phyloP scores from a whole-genome alignment of 2,329 filamentous ascomycete genomes.

The Hypoxylon sp. region DNA sequence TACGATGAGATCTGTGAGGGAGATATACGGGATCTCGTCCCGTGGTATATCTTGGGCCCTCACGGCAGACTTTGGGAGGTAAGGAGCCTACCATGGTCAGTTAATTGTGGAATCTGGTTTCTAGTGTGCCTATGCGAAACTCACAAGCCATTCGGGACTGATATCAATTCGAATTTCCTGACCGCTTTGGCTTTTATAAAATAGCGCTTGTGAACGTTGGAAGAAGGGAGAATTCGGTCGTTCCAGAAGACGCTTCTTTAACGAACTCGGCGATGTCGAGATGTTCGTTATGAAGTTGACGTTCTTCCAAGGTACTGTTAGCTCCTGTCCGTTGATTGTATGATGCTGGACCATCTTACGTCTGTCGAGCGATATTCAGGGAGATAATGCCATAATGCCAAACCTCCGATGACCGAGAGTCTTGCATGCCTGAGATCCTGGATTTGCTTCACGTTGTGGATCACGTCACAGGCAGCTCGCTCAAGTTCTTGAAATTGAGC shows the following conservation, averaged over 20 bases:
- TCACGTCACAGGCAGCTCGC: slow-evolving; percentile 48
- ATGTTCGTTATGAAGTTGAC: slow-evolving; percentile 51
- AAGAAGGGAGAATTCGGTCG: slow-evolving; percentile 47
- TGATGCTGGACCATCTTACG: slow-evolving; percentile 35
- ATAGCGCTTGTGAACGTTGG: slow-evolving; percentile 41
- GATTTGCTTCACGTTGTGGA: slow-evolving; percentile 51
- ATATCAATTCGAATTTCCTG: slow-evolving; percentile 48
- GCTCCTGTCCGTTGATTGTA: background rate
- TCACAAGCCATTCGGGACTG: slow-evolving; percentile 48
- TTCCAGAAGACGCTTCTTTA: slow-evolving; percentile 47
- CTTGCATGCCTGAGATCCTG: slow-evolving; percentile 44
- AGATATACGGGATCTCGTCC: slow-evolving; percentile 49
- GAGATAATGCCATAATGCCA: slow-evolving; percentile 51
- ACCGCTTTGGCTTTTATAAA: slow-evolving; percentile 43
- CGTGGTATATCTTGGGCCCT: slow-evolving; percentile 42
- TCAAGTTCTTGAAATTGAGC: slow-evolving; percentile 46
- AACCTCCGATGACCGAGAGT: slow-evolving; percentile 49
- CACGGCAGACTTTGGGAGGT: slow-evolving; percentile 45
- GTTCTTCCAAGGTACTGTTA: slow-evolving; percentile 40
- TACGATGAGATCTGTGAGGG: slow-evolving; percentile 46
- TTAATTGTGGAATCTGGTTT: background rate
- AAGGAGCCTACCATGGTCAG: slow-evolving; percentile 40
- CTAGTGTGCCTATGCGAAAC: slow-evolving; percentile 11
- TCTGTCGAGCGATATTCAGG: slow-evolving; percentile 44
- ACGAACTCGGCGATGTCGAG: slow-evolving; percentile 41